Evolutionary conservation across 768 basidiomycete species (phyloP), one percentile per base, ranked within the genome.

Genomic region (Lentinula guzmanii): DNA sequence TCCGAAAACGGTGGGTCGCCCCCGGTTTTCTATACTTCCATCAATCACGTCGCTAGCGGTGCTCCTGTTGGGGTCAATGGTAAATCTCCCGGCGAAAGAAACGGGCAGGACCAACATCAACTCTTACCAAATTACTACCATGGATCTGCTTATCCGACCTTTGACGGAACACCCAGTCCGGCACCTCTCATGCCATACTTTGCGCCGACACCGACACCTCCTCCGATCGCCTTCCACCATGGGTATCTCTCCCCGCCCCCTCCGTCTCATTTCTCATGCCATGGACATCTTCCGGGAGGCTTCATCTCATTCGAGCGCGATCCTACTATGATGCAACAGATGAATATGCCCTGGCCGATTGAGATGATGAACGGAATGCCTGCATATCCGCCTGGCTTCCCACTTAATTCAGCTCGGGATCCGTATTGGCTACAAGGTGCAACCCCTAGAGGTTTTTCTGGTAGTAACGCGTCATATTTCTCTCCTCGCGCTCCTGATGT

Each of bases 361-460:
- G 55, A 56, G 24, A 24, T 56, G 18, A 37, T 41, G 21, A 56
- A 56, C 33, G 55, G 55, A 5, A 33, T 56, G 5, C 41, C 55
- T 21, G 41, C 42, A 15, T 52, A 53, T 24, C n/a, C 50, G 39
- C 39, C 60, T 24, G 9, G 24, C 21, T 35, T 41, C 37, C 41
- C 37, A 15, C 15, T 24, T 3, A 48, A 45, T 7, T 42, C 24
- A 3, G 24, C 5, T 33, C 46, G 21, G 10, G 58, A 48, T 59
- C 58, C 58, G 0, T 56, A 56, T 39, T 43, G 55, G 45, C 4
- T 56, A 31, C 58, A 31, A 59, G 56, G 16, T 57, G 61, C 45
- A 24, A 41, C 41, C 24, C n/a, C 21, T 34, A 52, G 2, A 31
- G 56, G 5, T 37, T 57, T 31, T 60, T 57, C 39, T 45, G 60